Percentiles rank a stretch among this genome's conserved stretches.
These are phyloP conservation scores for Ormosia emarginata DNA, from an alignment of 306 rosid species.

Conservation along the genomic window DNA sequence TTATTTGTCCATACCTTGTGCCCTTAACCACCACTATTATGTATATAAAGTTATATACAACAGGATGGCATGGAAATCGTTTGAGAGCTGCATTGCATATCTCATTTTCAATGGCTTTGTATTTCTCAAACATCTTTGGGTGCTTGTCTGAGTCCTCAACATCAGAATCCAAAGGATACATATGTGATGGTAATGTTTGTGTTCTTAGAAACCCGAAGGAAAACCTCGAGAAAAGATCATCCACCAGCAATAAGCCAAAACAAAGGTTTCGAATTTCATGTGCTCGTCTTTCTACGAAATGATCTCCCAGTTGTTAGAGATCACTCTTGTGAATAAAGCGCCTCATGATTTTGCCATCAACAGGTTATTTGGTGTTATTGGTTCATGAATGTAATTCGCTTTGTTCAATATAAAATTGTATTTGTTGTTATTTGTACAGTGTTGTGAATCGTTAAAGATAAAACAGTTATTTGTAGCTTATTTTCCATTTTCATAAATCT, in stretches of 20 bases:
- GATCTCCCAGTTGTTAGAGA: neutral
- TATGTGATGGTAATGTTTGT: constrained; percentile 64
- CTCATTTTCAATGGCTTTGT: constrained; percentile 20
- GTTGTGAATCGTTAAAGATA: neutral
- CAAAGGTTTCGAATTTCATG: neutral
- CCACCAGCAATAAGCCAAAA: constrained; percentile 4
- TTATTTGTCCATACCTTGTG: neutral
- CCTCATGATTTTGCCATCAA: neutral
- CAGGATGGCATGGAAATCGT: too few relatives aligned
- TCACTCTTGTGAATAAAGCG: neutral
- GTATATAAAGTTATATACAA: neutral
- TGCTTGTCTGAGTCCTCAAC: constrained; percentile 46
- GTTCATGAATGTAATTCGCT: neutral
- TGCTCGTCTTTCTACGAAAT: neutral
- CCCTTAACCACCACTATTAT: neutral
- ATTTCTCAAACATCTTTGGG: constrained; percentile 46
- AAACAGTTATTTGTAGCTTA: neutral
- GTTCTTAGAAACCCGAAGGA: constrained; percentile 26
- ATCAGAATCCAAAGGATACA: constrained; percentile 28
- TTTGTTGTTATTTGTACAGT: neutral
- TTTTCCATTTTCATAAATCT: neutral
- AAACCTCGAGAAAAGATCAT: neutral
- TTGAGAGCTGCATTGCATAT: neutral
- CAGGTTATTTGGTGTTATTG: neutral
- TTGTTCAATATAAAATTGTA: neutral